Base-by-base conservation (phyloP, 768 basidiomycete species). In the Tulasnella sp. region DNA sequence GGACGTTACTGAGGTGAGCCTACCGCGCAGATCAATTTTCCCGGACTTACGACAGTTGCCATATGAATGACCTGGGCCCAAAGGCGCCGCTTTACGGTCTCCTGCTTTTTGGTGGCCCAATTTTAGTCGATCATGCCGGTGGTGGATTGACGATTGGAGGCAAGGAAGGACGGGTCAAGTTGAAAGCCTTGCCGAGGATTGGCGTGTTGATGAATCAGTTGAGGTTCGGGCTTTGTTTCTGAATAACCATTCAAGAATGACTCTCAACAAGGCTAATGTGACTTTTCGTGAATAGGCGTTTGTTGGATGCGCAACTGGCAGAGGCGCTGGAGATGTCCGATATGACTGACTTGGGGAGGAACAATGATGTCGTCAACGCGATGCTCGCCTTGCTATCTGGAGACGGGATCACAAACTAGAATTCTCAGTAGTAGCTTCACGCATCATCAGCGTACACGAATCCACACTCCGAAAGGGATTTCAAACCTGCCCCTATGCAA, bases 31-130 rank as follows among this genome's bases (percentile, higher is more conserved):
- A 17, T 57, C 51, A 30, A n/a, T n/a, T n/a, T n/a, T n/a, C n/a
- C n/a, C n/a, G n/a, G n/a, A n/a, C n/a, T n/a, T n/a, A n/a, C n/a
- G n/a, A n/a, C n/a, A n/a, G n/a, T n/a, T n/a, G n/a, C n/a, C n/a
- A n/a, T n/a, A n/a, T n/a, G n/a, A n/a, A n/a, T n/a, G n/a, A n/a
- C n/a, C n/a, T n/a, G n/a, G n/a, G n/a, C n/a, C n/a, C n/a, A n/a
- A n/a, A 92, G 86, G 78, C 92, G n/a, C 89, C 92, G 4, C 72
- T 92, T n/a, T 93, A 89, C 68, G 86, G 82, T 1, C 71, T 93
- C 12, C 70, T 96, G 27, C 73, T 96, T 7, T 91, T 94, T 64
- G 92, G 92, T 2, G 91, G 90, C 0, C 74, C 77, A 3, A 81
- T 96, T 17, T 71, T 79, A 4, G 80, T 92, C 53, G 84, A 92